A percentile compares a stretch with the other conserved stretches of the same genome.
These are phyloP conservation scores for Botryotinia narcissicola DNA, from an alignment of 2,329 filamentous ascomycete species.

Conservation along the genomic window DNA sequence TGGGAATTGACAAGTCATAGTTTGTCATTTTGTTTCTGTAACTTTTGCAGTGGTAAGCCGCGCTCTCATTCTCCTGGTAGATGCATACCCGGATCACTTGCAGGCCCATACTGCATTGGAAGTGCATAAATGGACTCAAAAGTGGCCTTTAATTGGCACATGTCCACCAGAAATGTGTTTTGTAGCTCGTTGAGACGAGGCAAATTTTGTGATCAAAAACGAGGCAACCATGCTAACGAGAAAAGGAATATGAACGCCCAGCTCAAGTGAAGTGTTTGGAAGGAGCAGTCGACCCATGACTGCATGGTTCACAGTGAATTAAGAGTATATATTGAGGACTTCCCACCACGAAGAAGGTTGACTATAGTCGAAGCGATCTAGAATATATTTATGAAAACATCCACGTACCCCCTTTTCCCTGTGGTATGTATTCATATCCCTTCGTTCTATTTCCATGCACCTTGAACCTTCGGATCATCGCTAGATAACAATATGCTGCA, in stretches of 20 bases:
- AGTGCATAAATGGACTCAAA: slow-evolving; percentile 7
- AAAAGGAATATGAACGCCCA: slow-evolving; percentile 23
- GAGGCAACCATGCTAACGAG: slow-evolving; percentile 32
- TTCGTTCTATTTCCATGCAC: slow-evolving; percentile 14
- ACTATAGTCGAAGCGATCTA: neutral
- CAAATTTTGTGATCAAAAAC: slow-evolving; percentile 26
- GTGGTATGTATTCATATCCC: slow-evolving; percentile 1
- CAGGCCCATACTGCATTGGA: slow-evolving; percentile 12
- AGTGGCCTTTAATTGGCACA: slow-evolving; percentile 11
- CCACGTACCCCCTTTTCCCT: neutral
- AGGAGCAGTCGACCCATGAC: slow-evolving; percentile 25
- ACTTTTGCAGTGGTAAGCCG: slow-evolving; percentile 13
- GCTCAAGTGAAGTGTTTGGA: slow-evolving; percentile 24
- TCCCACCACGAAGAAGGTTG: slow-evolving; percentile 22
- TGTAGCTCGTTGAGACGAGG: slow-evolving; percentile 22
- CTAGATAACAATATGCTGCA: slow-evolving; percentile 31
- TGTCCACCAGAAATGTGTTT: slow-evolving; percentile 17
- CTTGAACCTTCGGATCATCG: slow-evolving; percentile 29
- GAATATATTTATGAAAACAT: neutral
- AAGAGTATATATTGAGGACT: slow-evolving; percentile 28
- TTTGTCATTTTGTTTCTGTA: slow-evolving; percentile 1
- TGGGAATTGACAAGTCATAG: slow-evolving; percentile 1
- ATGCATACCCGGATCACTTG: slow-evolving; percentile 18
- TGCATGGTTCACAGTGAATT: slow-evolving; percentile 16
- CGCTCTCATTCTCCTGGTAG: slow-evolving; percentile 4